Percentiles rank a stretch among this genome's conserved stretches.
phyloP scores from a whole-genome alignment of 768 basidiomycete genomes.

The Sporobolomyces roseus region DNA sequence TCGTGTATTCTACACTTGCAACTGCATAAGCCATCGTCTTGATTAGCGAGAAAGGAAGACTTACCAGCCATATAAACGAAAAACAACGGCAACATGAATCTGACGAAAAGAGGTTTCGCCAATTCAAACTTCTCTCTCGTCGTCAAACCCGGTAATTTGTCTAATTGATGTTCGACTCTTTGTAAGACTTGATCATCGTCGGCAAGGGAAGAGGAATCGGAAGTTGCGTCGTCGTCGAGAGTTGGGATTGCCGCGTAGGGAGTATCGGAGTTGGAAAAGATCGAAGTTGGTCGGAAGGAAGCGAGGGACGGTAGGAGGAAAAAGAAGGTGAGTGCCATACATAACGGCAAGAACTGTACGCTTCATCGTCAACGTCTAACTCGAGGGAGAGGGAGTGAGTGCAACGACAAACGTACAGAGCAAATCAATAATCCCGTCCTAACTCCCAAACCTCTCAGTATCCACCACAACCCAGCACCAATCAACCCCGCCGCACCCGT shows the following conservation, averaged over 20 bases:
- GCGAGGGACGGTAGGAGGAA: constrained; percentile 62
- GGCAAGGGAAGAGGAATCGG: neutral
- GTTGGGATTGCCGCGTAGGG: constrained; percentile 49
- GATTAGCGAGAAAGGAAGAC: constrained; percentile 41
- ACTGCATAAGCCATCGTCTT: too few species aligned
- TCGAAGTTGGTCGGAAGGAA: constrained; percentile 15
- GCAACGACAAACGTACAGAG: constrained; percentile 56
- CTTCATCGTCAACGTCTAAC: constrained; percentile 1
- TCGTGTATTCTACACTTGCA: constrained; percentile 69
- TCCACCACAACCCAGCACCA: constrained; percentile 94
- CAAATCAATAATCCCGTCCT: constrained; percentile 75
- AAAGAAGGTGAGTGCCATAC: constrained; percentile 72
- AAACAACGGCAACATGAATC: constrained; percentile 84
- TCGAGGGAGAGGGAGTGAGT: neutral
- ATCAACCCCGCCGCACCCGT: constrained; percentile 91
- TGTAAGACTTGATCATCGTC: neutral
- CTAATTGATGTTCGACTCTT: constrained; percentile 1
- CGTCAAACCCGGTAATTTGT: constrained; percentile 54
- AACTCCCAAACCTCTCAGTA: constrained; percentile 78
- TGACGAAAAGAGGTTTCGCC: constrained; percentile 69
- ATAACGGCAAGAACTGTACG: constrained; percentile 69
- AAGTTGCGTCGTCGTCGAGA: constrained; percentile 14
- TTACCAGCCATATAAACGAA: constrained; percentile 63
- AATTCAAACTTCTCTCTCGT: constrained; percentile 72
- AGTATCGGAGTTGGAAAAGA: neutral